These are phyloP conservation scores for Boletus rex-veris DNA, from an alignment of 768 basidiomycete genomes.

Conservation along the genomic window DNA sequence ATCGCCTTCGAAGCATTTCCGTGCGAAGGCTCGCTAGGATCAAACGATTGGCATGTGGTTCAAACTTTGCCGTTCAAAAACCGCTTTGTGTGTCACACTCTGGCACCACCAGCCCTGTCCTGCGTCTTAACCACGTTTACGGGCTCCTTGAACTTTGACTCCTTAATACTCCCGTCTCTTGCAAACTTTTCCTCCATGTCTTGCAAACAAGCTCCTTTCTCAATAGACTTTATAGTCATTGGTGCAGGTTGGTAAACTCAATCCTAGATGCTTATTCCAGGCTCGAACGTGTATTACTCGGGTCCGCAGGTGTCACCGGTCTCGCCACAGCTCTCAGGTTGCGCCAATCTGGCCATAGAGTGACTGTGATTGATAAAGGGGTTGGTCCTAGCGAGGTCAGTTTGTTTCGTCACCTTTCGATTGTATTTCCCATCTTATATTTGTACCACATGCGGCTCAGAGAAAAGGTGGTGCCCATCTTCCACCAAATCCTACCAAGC, in stretches of 20 bases:
- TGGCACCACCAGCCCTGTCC: neutral
- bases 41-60: conserved; percentile 8
- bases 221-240: conserved; percentile 32
- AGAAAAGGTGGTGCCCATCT: conserved; percentile 42
- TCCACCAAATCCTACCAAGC: conserved; percentile 58
- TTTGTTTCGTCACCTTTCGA: neutral
- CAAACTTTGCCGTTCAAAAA: conserved; percentile 16
- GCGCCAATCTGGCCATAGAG: conserved; percentile 55
- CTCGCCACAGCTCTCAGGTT: conserved; percentile 58
- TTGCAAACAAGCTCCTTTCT: conserved; percentile 21
- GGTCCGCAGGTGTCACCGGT: conserved; percentile 43
- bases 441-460: conserved; percentile 19
- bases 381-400: conserved; percentile 42
- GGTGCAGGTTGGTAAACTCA: conserved; percentile 25
- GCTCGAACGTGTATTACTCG: neutral
- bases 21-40: conserved; percentile 21
- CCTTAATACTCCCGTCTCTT: neutral
- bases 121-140: neutral
- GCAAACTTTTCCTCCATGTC: conserved; percentile 11
- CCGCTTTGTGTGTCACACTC: conserved; percentile 6
- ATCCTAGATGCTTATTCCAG: neutral
- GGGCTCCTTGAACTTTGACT: neutral
- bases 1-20: conserved; percentile 8
- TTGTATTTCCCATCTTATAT: neutral
- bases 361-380: conserved; percentile 53